A percentile compares a stretch with the other conserved stretches of the same genome.
Evolutionary conservation across 2,329 filamentous ascomycete species (phyloP).

Genomic region (Fusarium keratoplasticum): DNA sequence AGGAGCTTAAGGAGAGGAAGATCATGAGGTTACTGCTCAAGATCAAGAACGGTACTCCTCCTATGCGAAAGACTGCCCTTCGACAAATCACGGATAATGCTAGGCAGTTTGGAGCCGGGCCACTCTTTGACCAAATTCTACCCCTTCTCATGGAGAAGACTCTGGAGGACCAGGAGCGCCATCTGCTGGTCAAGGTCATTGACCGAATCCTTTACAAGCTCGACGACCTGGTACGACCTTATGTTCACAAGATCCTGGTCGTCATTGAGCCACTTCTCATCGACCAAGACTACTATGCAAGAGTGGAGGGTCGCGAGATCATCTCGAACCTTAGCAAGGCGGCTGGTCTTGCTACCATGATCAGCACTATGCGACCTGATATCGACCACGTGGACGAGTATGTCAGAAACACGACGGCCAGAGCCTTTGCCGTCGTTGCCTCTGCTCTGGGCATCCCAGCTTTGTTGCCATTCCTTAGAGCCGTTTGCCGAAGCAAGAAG

Average conservation of each 20-base stretch:
- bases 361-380: slow-evolving; percentile 98
- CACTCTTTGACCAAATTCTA: slow-evolving; percentile 97
- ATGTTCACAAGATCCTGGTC: slow-evolving; percentile 97
- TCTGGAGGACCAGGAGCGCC: slow-evolving; percentile 96
- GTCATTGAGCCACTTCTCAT: slow-evolving; percentile 99
- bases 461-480: slow-evolving; percentile 91
- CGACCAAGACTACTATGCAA: slow-evolving; percentile 98
- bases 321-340: slow-evolving; percentile 98
- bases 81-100: slow-evolving; percentile 98
- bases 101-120: slow-evolving; percentile 91
- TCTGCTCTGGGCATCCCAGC: slow-evolving; percentile 96
- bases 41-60: slow-evolving; percentile 98
- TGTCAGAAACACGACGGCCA: slow-evolving; percentile 95
- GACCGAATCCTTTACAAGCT: slow-evolving; percentile 98
- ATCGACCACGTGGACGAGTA: slow-evolving; percentile 99
- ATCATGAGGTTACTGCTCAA: slow-evolving; percentile 97
- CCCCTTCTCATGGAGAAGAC: slow-evolving; percentile 98
- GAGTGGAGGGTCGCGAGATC: slow-evolving; percentile 97
- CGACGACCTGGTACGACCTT: slow-evolving; percentile 94
- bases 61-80: slow-evolving; percentile 97
- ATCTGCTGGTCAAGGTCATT: slow-evolving; percentile 98
- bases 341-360: slow-evolving; percentile 97
- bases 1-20: slow-evolving; percentile 97
- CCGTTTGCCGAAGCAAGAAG: slow-evolving; percentile 97
- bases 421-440: slow-evolving; percentile 96